A percentile compares a stretch with the other conserved stretches of the same genome.
Conservation (phyloP, 768 basidiomycete genomes). For the Termitomyces bulborhizus region DNA sequence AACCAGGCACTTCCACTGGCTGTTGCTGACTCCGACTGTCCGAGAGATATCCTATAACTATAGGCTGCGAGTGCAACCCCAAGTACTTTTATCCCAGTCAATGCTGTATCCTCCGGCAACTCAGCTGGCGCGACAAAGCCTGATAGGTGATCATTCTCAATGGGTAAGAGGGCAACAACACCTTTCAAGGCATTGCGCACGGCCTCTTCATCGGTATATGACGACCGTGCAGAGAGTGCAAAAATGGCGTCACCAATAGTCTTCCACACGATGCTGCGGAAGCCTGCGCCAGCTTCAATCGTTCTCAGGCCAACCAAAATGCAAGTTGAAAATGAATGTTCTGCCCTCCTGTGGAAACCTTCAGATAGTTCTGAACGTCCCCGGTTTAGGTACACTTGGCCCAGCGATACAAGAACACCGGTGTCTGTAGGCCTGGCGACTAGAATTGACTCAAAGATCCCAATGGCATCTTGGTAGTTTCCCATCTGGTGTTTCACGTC, state of each 20-base stretch:
- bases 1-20: conserved; percentile 56
- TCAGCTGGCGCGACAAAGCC: conserved; percentile 30
- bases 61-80: conserved; percentile 54
- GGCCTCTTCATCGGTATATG: conserved; percentile 37
- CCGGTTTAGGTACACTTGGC: conserved; percentile 64
- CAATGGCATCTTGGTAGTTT: conserved; percentile 69
- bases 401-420: conserved; percentile 66
- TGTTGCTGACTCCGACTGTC: conserved; percentile 40
- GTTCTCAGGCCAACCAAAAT: conserved; percentile 43
- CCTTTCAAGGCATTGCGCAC: conserved; percentile 28
- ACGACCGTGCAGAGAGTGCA: conserved; percentile 49
- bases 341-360: conserved; percentile 74
- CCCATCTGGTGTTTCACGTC: conserved; percentile 79
- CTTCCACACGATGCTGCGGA: conserved; percentile 81
- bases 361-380: conserved; percentile 57
- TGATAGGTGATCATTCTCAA: conserved; percentile 34
- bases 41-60: conserved; percentile 54
- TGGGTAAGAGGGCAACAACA: conserved; percentile 32
- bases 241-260: conserved; percentile 69
- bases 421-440: conserved; percentile 54
- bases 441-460: conserved; percentile 53
- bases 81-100: conserved; percentile 32
- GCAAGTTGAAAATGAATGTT: conserved; percentile 63
- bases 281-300: conserved; percentile 50
- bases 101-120: conserved; percentile 14